These are phyloP conservation scores for Penicillium italicum DNA, from an alignment of 2,329 filamentous ascomycete genomes.

Conservation along the genomic window DNA sequence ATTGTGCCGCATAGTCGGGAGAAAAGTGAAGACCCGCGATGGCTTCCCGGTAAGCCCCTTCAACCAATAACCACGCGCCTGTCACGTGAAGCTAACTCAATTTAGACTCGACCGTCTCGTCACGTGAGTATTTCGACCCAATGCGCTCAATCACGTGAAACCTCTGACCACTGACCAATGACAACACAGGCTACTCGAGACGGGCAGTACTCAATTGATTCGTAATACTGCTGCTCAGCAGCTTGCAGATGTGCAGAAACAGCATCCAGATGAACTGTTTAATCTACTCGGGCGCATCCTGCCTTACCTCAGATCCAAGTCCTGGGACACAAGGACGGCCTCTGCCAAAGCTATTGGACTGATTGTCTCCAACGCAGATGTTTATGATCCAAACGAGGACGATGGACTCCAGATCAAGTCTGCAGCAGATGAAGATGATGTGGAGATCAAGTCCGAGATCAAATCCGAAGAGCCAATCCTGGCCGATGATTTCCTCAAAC, in stretches of 20 bases:
- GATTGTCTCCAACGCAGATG: conserved; percentile 82
- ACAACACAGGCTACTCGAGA: conserved; percentile 76
- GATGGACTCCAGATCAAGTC: conserved; percentile 54
- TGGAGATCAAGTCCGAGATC: conserved; percentile 37
- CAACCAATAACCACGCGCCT: conserved; percentile 25
- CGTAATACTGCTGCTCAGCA: conserved; percentile 96
- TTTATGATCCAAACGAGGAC: conserved; percentile 81
- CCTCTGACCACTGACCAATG: conserved; percentile 26
- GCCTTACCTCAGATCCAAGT: conserved; percentile 91
- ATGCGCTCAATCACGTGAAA: neutral
- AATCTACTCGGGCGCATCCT: conserved; percentile 90
- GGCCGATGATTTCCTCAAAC: conserved; percentile 61
- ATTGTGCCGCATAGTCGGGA: conserved; percentile 20
- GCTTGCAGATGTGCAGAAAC: conserved; percentile 95
- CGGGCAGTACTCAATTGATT: conserved; percentile 91
- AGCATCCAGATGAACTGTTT: conserved; percentile 95
- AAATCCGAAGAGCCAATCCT: conserved; percentile 40
- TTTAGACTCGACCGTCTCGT: conserved; percentile 76
- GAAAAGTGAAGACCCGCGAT: conserved; percentile 34
- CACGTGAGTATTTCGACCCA: conserved; percentile 61
- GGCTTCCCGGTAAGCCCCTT: conserved; percentile 41
- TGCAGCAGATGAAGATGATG: conserved; percentile 51
- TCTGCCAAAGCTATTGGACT: conserved; percentile 91
- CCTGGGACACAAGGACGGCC: conserved; percentile 93
- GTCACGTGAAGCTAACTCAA: conserved; percentile 33